Percentiles rank a stretch among this genome's conserved stretches.
Evolutionary conservation across 306 rosid genomes (phyloP).

Genomic region (Gleditsia sinensis): DNA sequence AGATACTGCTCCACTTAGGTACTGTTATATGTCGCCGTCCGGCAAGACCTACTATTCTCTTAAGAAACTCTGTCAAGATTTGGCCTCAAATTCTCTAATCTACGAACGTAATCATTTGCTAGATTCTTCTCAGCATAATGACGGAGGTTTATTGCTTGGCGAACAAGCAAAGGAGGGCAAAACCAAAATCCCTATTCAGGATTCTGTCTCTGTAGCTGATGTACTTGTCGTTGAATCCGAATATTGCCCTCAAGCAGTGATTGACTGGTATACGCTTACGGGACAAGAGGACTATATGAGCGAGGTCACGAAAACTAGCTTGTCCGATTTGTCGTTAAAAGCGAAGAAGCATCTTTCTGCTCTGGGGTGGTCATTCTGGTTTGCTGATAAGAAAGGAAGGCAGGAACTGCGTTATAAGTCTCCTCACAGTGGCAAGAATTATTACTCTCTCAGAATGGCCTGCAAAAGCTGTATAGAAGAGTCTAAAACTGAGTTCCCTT

Average conservation of each 20-base stretch:
- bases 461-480: slow-evolving; percentile 48
- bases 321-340: neutral
- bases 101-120: neutral
- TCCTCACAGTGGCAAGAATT: slow-evolving; percentile 44
- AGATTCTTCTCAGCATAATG: neutral
- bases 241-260: slow-evolving; percentile 50
- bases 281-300: neutral
- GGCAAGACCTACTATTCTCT: neutral
- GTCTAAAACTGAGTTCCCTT: neutral
- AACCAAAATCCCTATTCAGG: neutral
- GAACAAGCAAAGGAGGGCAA: neutral
- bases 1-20: neutral
- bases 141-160: neutral
- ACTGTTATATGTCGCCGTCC: neutral
- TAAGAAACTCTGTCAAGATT: neutral
- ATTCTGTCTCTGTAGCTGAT: too few relatives aligned
- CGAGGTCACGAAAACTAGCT: neutral
- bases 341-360: slow-evolving; percentile 58
- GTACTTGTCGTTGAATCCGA: slow-evolving; percentile 7
- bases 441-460: slow-evolving; percentile 55
- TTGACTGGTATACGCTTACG: slow-evolving; percentile 39
- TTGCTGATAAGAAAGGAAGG: slow-evolving; percentile 22
- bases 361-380: slow-evolving; percentile 61
- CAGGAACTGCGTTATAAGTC: slow-evolving; percentile 61
- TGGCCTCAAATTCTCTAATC: neutral